Percentiles rank a stretch among this genome's conserved stretches.
phyloP scores from a whole-genome alignment of 768 basidiomycete genomes.

The Boletus pseudo-olivaceus region DNA sequence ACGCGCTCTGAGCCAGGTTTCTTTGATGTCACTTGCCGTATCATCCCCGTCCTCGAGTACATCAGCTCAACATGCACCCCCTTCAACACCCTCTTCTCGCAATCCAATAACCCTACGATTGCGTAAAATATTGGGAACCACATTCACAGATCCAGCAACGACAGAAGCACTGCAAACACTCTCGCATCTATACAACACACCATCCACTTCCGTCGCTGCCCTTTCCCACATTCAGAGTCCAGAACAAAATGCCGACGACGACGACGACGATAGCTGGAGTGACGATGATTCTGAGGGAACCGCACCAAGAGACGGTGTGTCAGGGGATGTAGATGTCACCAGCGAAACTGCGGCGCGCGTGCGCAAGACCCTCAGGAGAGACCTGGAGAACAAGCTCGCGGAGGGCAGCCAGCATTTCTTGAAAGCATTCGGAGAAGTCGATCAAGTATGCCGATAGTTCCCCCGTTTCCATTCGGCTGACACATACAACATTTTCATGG shows the following conservation, averaged over 20 bases:
- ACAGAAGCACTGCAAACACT: conserved; percentile 79
- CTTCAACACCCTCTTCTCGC: conserved; percentile 27
- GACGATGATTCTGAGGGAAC: conserved; percentile 14
- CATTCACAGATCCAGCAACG: conserved; percentile 73
- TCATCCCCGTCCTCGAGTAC: conserved; percentile 1
- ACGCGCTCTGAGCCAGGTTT: too few relatives aligned
- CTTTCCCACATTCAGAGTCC: background rate
- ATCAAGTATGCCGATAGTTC: conserved; percentile 59
- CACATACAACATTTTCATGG: background rate
- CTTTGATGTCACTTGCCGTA: conserved; percentile 11
- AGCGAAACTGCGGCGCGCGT: conserved; percentile 71
- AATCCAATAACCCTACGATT: conserved; percentile 82
- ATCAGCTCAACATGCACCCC: conserved; percentile 9
- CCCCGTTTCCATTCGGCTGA: background rate
- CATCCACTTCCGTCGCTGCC: conserved; percentile 17
- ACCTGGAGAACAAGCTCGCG: conserved; percentile 80
- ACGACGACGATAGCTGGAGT: conserved; percentile 32
- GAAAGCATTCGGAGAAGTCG: conserved; percentile 81
- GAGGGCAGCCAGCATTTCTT: conserved; percentile 82
- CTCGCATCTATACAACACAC: conserved; percentile 65
- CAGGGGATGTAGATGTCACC: conserved; percentile 32
- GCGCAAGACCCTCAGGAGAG: conserved; percentile 74
- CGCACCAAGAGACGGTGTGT: conserved; percentile 9
- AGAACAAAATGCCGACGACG: conserved; percentile 31
- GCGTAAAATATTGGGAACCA: conserved; percentile 87